Conservation (phyloP, 2,329 filamentous ascomycete genomes). For the Chrysoporthe puriensis region DNA sequence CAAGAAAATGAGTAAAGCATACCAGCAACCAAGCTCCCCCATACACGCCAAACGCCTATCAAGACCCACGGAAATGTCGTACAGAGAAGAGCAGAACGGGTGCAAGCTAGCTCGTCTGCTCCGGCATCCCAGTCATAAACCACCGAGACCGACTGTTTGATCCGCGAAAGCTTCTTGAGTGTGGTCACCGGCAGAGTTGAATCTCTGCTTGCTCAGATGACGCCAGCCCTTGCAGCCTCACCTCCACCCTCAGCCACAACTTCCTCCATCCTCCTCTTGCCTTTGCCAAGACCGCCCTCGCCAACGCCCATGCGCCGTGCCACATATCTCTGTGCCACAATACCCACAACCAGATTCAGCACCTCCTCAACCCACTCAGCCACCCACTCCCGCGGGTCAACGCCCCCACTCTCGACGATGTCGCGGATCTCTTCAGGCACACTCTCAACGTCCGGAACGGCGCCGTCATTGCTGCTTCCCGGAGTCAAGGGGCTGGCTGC, state of each 20-base stretch:
- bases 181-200: too few species aligned
- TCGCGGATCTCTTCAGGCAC: slow-evolving; percentile 84
- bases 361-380: slow-evolving; percentile 96
- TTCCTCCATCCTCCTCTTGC: slow-evolving; percentile 63
- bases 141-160: too few species aligned
- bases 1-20: background rate
- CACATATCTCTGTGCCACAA: slow-evolving; percentile 94
- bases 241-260: slow-evolving; percentile 60
- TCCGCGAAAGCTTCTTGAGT: background rate
- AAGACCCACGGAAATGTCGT: background rate
- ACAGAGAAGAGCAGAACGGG: background rate
- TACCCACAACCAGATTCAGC: slow-evolving; percentile 74
- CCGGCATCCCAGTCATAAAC: background rate
- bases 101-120: background rate
- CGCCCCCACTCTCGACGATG: slow-evolving; percentile 74
- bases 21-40: background rate
- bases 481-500: slow-evolving; percentile 64
- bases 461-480: slow-evolving; percentile 52
- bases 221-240: slow-evolving; percentile 62
- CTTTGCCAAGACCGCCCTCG: slow-evolving; percentile 68
- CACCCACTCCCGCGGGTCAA: slow-evolving; percentile 96
- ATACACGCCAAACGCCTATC: slow-evolving; percentile 1
- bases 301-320: slow-evolving; percentile 95
- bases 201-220: slow-evolving; percentile 44
- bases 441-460: slow-evolving; percentile 39